Evolutionary conservation across 169 alveolate species (phyloP).

Genomic region (Eimeria sp.): DNA sequence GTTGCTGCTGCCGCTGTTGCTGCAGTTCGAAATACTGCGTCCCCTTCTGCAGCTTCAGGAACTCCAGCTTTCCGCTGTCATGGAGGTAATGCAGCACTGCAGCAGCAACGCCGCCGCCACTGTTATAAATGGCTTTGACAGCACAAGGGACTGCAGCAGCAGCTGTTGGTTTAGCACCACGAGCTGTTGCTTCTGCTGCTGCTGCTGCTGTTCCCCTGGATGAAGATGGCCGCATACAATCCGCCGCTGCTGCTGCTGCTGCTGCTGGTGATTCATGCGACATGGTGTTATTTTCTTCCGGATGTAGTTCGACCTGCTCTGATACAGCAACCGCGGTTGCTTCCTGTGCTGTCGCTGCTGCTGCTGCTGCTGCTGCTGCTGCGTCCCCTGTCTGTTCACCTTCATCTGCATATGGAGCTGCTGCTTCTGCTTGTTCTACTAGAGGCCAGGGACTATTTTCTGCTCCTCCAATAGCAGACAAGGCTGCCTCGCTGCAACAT

Average conservation of each 20-base stretch:
- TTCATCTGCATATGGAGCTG: constrained; percentile 2
- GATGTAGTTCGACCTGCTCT: not conserved
- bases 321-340: not conserved
- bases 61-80: constrained; percentile 41
- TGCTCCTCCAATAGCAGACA: constrained; percentile 56
- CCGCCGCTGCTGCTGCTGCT: constrained; percentile 4
- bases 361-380: constrained; percentile 15
- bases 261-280: constrained; percentile 16
- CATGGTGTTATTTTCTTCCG: not conserved
- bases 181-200: constrained; percentile 2
- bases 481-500: constrained; percentile 68
- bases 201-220: not conserved
- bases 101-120: constrained; percentile 37
- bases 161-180: not conserved
- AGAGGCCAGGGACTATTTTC: constrained; percentile 54
- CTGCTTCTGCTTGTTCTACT: not conserved
- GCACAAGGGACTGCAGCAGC: constrained; percentile 25
- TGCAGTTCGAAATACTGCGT: constrained; percentile 20
- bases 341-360: constrained; percentile 26
- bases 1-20: constrained; percentile 31
- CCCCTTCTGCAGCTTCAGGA: constrained; percentile 33
- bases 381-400: constrained; percentile 14
- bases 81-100: constrained; percentile 43
- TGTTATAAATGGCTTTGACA: constrained; percentile 13
- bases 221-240: not conserved